A percentile compares a stretch with the other conserved stretches of the same genome.
Conservation (phyloP, 2,329 filamentous ascomycete genomes). For the Colletotrichum cereale region DNA sequence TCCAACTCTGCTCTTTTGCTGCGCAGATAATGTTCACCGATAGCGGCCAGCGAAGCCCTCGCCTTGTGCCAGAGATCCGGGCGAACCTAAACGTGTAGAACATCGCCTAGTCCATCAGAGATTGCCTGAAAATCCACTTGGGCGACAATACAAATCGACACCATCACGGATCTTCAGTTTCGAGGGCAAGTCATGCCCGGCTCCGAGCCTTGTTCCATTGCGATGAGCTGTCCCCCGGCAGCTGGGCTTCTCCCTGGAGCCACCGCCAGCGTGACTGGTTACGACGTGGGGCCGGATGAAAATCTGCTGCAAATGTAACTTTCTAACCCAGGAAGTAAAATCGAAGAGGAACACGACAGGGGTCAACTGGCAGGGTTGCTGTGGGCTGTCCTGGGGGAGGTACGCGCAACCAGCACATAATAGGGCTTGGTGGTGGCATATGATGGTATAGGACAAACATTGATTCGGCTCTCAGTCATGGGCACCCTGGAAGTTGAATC, state of each 20-base stretch:
- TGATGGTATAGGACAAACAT: conserved; percentile 31
- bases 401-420: conserved; percentile 33
- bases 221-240: conserved; percentile 37
- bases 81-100: conserved; percentile 27
- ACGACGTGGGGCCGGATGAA: conserved; percentile 29
- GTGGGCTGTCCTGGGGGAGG: conserved; percentile 22
- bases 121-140: conserved; percentile 19
- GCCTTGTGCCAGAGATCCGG: neutral
- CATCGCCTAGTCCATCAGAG: neutral
- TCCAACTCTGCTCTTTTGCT: conserved; percentile 14
- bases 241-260: conserved; percentile 34
- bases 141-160: conserved; percentile 19
- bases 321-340: conserved; percentile 25
- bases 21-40: neutral
- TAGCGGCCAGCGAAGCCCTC: neutral
- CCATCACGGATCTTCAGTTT: conserved; percentile 20
- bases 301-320: conserved; percentile 36
- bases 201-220: conserved; percentile 28
- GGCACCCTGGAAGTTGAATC: conserved; percentile 22
- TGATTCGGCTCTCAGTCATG: conserved; percentile 23
- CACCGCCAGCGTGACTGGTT: conserved; percentile 34
- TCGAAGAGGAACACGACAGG: conserved; percentile 31
- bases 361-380: conserved; percentile 33
- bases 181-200: conserved; percentile 23
- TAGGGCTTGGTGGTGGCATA: conserved; percentile 20